Evolutionary conservation across 139 green algal species (phyloP), one percentile per base, ranked within the genome.

Genomic region (Penium margaritaceum): DNA sequence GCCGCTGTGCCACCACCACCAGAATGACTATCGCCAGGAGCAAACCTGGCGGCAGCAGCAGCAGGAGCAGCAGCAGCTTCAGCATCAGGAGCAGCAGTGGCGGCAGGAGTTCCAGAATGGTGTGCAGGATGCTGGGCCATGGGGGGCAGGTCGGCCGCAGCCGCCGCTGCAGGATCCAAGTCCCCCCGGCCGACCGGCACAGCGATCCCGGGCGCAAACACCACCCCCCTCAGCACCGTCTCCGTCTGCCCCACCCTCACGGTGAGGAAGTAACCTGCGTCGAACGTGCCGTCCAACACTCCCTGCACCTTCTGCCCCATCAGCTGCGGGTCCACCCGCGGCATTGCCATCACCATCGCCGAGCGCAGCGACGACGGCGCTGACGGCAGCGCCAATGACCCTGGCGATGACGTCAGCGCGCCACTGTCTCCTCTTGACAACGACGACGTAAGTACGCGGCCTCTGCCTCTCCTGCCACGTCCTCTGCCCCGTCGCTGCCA

Each of bases 191-290:
- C n/a, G n/a, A 60, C n/a, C n/a, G 47, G 47, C 9, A 68, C 57
- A 15, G 67, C 53, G 7, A 55, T 37, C 17, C 47, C 67, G 12
- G 67, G 67, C 41, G 36, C 54, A 21, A 75, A 75, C 33, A 75
- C 67, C 5, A 75, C 53, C 19, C 67, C 67, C 32, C 67, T 15
- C 27, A 74, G 57, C 72, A 75, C 43, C 34, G 41, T 66, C 15
- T 75, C 36, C 34, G 53, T 75, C 30, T 75, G 38, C 34, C 47
- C 67, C 7, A 75, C 67, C 32, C 57, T 68, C 15, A 75, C 32
- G 29, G 67, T 75, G 7, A 75, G 29, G 43, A 75, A 75, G 57
- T 75, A 75, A 41, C 67, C 67, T 17, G 67, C 67, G 44, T 70
- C 57, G 67, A 75, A 75, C 54, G 67, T 70, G 27, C 67, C 67